A percentile compares a stretch with the other conserved stretches of the same genome.
Conservation (phyloP, 768 basidiomycete species). For the Lentinula edodes region DNA sequence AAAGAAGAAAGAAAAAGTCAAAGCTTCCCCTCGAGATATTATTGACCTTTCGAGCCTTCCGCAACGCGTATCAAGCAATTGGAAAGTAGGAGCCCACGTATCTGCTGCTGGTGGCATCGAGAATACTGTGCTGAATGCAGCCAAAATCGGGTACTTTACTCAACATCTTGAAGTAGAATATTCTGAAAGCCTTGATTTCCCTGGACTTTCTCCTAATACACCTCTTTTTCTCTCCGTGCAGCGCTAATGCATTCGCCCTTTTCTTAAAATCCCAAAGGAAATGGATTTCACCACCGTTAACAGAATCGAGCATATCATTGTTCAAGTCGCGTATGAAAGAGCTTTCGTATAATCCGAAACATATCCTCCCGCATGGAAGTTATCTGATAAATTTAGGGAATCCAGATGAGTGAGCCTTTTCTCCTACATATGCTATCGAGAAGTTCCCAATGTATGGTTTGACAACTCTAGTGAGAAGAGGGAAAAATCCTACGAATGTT, state of each 20-base stretch:
- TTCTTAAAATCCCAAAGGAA: constrained; percentile 83
- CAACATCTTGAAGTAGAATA: background rate
- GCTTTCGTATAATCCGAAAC: constrained; percentile 53
- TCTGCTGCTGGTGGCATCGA: constrained; percentile 79
- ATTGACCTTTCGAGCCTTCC: background rate
- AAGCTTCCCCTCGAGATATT: background rate
- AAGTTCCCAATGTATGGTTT: too few species aligned
- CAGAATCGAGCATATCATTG: constrained; percentile 39
- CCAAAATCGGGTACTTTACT: constrained; percentile 52
- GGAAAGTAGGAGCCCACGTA: constrained; percentile 83
- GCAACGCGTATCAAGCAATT: constrained; percentile 30
- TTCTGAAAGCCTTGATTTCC: background rate
- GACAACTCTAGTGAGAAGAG: constrained; percentile 46
- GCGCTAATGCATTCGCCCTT: constrained; percentile 79
- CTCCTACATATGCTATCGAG: background rate
- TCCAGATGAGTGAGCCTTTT: constrained; percentile 55
- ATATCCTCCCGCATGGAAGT: constrained; percentile 78
- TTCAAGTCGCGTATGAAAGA: constrained; percentile 60
- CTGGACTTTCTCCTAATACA: background rate
- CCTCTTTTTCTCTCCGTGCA: constrained; percentile 17
- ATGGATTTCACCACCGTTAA: constrained; percentile 66
- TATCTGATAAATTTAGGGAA: constrained; percentile 86
- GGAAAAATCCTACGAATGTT: constrained; percentile 70
- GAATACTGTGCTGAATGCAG: constrained; percentile 65
- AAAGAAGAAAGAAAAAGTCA: background rate